These are phyloP conservation scores for Coriaria nepalensis DNA, from an alignment of 306 rosid genomes.

Conservation along the genomic window DNA sequence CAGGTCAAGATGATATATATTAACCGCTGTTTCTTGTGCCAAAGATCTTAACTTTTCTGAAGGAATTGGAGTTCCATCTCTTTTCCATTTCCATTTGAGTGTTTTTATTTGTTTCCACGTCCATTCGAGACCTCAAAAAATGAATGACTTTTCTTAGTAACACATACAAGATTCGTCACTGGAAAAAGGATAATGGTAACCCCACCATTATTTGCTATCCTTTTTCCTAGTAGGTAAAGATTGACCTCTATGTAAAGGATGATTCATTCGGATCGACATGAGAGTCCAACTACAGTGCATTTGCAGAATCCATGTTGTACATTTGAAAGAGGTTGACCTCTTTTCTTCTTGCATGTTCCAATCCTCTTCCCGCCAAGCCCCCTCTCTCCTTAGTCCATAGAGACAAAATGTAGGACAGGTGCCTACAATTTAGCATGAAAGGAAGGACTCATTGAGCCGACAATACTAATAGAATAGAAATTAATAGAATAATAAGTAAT, in stretches of 20 bases:
- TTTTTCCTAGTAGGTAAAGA: no score
- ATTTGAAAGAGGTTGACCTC: not conserved
- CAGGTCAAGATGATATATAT: slow-evolving; percentile 2
- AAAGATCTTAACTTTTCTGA: not conserved
- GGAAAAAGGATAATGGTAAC: not conserved
- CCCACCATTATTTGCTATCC: not conserved
- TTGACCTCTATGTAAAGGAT: no score
- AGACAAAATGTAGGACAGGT: no score
- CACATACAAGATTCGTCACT: not conserved
- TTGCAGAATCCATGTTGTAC: not conserved
- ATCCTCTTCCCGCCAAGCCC: no score
- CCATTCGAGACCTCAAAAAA: not conserved
- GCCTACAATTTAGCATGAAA: no score
- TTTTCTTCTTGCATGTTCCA: no score
- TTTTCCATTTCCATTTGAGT: not conserved
- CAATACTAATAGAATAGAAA: no score
- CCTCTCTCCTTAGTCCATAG: no score
- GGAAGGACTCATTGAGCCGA: no score
- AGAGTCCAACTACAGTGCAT: not conserved
- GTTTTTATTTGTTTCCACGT: not conserved
- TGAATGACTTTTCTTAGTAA: not conserved
- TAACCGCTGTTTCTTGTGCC: slow-evolving; percentile 4
- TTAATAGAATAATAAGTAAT: no score
- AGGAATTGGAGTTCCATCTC: not conserved
- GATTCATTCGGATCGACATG: not conserved